These are phyloP conservation scores for Diaporthe sp. DNA, from an alignment of 2,329 filamentous ascomycete genomes.

Conservation along the genomic window DNA sequence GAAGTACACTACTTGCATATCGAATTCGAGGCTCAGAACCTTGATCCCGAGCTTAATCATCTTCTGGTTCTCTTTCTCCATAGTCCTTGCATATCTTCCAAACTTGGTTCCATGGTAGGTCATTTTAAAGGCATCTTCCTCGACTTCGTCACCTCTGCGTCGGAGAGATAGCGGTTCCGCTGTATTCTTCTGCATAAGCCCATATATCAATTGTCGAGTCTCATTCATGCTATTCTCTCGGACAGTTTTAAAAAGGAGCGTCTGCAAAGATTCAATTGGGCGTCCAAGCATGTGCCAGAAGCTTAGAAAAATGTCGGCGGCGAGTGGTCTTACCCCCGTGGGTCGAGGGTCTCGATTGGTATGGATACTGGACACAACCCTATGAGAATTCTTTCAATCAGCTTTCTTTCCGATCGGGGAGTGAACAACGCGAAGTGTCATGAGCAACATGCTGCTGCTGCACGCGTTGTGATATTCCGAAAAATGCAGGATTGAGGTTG, in stretches of 20 bases:
- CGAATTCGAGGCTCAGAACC: not conserved
- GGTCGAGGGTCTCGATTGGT: not conserved
- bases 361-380: not conserved
- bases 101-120: not conserved
- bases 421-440: not conserved
- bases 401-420: not conserved
- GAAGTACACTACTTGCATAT: fast-evolving
- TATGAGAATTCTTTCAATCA: not conserved
- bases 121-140: not conserved
- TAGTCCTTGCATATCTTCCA: not conserved
- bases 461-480: no score
- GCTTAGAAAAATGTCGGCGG: not conserved
- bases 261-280: not conserved
- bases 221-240: not conserved
- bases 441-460: no score
- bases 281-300: not conserved
- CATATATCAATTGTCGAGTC: not conserved
- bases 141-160: not conserved
- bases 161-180: not conserved
- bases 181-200: not conserved
- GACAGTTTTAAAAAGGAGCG: not conserved
- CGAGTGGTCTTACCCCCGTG: not conserved
- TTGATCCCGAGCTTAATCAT: not conserved
- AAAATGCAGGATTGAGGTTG: no score
- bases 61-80: not conserved